A percentile compares a stretch with the other conserved stretches of the same genome.
Conservation (phyloP, 108 stramenopile genomes). For the Cyclotella sp. region DNA sequence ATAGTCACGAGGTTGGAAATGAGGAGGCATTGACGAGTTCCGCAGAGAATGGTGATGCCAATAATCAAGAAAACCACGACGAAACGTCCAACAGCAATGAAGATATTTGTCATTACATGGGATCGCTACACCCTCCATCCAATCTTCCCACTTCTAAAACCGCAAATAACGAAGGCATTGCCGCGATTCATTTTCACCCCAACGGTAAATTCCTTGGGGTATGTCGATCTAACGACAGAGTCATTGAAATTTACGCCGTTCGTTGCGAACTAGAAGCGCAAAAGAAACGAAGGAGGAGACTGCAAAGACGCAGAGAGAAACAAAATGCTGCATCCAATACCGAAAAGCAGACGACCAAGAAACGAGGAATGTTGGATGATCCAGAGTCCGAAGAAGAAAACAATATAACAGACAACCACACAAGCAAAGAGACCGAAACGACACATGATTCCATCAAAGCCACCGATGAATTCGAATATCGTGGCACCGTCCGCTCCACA, state of each 20-base stretch:
- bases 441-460: conserved; percentile 73
- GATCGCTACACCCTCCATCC: conserved; percentile 68
- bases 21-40: conserved; percentile 14
- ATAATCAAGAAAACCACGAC: conserved; percentile 3
- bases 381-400: conserved; percentile 64
- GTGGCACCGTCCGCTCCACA: conserved; percentile 73
- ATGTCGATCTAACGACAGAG: conserved; percentile 72
- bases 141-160: conserved; percentile 55
- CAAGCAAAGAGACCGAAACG: conserved; percentile 2
- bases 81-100: conserved; percentile 41
- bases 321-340: conserved; percentile 47
- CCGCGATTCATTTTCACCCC: conserved; percentile 77
- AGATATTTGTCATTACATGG: conserved; percentile 78
- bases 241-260: conserved; percentile 82
- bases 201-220: conserved; percentile 79
- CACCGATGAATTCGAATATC: conserved; percentile 92
- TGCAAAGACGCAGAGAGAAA: conserved; percentile 77
- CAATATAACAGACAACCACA: conserved; percentile 35
- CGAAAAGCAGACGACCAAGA: conserved; percentile 43
- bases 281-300: conserved; percentile 86
- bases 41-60: conserved; percentile 9
- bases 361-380: conserved; percentile 85
- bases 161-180: conserved; percentile 61
- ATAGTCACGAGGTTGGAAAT: conserved; percentile 23
- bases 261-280: conserved; percentile 72